Evolutionary conservation across 345 rosid genomes (phyloP).

Genomic region (Excoecaria agallocha): DNA sequence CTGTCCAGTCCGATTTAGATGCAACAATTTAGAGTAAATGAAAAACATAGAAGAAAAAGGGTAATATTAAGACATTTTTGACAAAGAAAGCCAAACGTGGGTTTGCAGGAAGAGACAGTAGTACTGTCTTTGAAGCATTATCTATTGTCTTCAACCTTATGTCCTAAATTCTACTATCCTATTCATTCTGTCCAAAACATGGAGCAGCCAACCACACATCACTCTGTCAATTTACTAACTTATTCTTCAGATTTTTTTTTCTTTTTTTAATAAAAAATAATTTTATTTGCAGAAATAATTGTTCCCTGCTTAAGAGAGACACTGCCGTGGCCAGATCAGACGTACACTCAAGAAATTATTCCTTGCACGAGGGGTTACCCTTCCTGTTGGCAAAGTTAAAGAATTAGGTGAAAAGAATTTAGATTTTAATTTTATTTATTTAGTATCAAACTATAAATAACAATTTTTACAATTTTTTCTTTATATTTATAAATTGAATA

Average conservation of each 20-base stretch:
- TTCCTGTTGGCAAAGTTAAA: slow-evolving; percentile 16
- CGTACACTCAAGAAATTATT: slow-evolving; percentile 10
- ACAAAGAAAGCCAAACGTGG: neutral
- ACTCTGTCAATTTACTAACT: neutral
- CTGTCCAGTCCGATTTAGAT: too few species aligned
- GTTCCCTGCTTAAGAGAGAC: too few species aligned
- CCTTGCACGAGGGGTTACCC: slow-evolving; percentile 26
- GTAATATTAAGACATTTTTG: neutral
- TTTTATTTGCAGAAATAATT: too few species aligned
- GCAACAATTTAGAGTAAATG: neutral
- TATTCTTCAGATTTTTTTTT: neutral
- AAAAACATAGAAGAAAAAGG: neutral
- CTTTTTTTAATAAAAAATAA: too few species aligned
- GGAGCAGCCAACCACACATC: neutral
- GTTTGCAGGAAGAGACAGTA: neutral
- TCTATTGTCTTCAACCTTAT: neutral
- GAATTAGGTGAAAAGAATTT: too few species aligned
- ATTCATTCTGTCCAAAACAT: neutral
- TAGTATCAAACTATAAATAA: too few species aligned
- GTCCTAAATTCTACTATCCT: neutral
- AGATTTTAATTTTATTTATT: too few species aligned
- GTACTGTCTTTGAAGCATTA: neutral
- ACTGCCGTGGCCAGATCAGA: too few species aligned
- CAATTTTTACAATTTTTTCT: too few species aligned
- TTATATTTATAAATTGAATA: too few species aligned